phyloP scores from a whole-genome alignment of 2,329 filamentous ascomycete genomes.

The Sporothrix pseudoabietina region DNA sequence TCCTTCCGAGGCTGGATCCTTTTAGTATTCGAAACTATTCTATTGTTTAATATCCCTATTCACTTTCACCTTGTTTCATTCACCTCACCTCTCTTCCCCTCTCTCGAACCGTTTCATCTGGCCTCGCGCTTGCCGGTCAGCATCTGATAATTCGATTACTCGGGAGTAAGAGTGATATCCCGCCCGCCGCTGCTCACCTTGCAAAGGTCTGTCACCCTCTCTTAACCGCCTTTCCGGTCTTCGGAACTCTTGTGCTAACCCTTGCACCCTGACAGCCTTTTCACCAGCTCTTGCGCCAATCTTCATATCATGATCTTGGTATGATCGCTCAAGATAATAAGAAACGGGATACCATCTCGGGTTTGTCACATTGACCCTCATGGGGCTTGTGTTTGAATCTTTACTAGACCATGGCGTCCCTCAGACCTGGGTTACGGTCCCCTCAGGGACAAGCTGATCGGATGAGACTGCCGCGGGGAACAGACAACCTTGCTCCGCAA shows the following conservation, averaged over 20 bases:
- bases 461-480: not conserved
- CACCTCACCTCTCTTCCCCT: not conserved
- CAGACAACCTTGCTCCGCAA: conserved; percentile 3
- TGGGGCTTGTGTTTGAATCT: not conserved
- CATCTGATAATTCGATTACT: conserved; percentile 11
- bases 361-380: conserved; percentile 5
- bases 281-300: not conserved
- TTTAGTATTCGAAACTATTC: not conserved
- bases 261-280: not conserved
- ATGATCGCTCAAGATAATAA: conserved; percentile 8
- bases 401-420: conserved; percentile 29
- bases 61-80: not conserved
- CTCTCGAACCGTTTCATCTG: no score
- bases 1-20: conserved; percentile 18
- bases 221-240: not conserved
- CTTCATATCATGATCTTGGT: conserved; percentile 2
- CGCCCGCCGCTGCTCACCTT: not conserved
- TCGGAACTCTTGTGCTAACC: conserved; percentile 3
- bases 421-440: conserved; percentile 23
- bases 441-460: conserved; percentile 20
- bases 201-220: conserved; percentile 1
- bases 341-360: not conserved
- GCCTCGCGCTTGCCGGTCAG: conserved; percentile 18
- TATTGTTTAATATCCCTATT: conserved; percentile 20
- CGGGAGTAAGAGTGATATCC: conserved; percentile 16